These are phyloP conservation scores for Backusella psychrophila DNA, from an alignment of 192 early-diverging fungal genomes.

Conservation along the genomic window DNA sequence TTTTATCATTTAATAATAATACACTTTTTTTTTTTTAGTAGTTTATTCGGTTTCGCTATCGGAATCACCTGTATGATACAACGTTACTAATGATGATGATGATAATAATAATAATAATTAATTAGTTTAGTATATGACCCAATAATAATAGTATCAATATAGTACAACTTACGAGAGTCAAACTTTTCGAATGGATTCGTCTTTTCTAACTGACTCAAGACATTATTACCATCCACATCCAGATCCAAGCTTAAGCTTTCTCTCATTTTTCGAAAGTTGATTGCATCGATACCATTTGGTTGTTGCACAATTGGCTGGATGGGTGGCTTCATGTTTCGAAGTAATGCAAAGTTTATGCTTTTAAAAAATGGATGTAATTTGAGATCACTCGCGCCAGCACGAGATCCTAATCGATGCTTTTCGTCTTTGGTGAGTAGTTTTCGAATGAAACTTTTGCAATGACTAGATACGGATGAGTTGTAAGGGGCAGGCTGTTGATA, in stretches of 20 bases:
- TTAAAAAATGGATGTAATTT: slow-evolving; percentile 93
- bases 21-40: background rate
- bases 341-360: slow-evolving; percentile 87
- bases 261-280: slow-evolving; percentile 63
- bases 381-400: slow-evolving; percentile 89
- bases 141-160: background rate
- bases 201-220: slow-evolving; percentile 9
- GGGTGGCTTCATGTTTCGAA: slow-evolving; percentile 83
- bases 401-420: slow-evolving; percentile 79
- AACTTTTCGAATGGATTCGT: slow-evolving; percentile 62
- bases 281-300: slow-evolving; percentile 58
- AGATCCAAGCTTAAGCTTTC: slow-evolving; percentile 69
- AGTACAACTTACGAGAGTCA: slow-evolving; percentile 41
- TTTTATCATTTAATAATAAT: background rate
- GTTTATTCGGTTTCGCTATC: background rate
- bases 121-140: background rate
- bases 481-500: slow-evolving; percentile 41
- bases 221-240: slow-evolving; percentile 49
- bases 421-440: slow-evolving; percentile 92
- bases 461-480: background rate
- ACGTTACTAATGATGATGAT: background rate
- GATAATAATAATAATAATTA: background rate
- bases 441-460: slow-evolving; percentile 76
- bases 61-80: background rate
- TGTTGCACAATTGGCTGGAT: slow-evolving; percentile 65